Evolutionary conservation across 2,329 filamentous ascomycete species (phyloP).

Genomic region (Massarina eburnea): DNA sequence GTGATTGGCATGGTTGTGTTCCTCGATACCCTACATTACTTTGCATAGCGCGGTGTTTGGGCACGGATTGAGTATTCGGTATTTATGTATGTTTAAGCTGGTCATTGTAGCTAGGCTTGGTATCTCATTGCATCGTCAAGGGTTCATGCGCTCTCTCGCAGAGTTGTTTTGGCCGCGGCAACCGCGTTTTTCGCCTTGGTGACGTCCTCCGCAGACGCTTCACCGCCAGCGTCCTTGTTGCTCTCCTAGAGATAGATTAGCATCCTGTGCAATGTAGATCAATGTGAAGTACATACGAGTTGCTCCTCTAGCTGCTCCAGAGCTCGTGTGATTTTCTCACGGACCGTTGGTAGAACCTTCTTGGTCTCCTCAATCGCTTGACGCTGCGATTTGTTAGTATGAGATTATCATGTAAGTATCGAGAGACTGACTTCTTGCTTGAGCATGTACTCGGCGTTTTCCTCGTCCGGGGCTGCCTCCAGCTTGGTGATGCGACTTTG

Average conservation of each 20-base stretch:
- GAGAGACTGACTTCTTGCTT: constrained; percentile 74
- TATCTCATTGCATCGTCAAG: background rate
- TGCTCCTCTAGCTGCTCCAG: constrained; percentile 73
- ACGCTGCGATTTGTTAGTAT: constrained; percentile 56
- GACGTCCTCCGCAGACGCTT: constrained; percentile 46
- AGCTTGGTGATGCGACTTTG: constrained; percentile 70
- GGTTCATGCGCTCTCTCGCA: constrained; percentile 35
- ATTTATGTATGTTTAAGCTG: constrained; percentile 4
- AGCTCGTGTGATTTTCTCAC: constrained; percentile 70
- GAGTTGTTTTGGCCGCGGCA: constrained; percentile 42
- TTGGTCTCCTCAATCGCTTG: constrained; percentile 85
- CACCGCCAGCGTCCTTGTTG: constrained; percentile 43
- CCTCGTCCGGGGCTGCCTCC: constrained; percentile 62
- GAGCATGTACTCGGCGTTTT: constrained; percentile 75
- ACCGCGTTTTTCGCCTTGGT: constrained; percentile 49
- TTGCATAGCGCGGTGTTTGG: constrained; percentile 41
- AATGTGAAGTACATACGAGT: constrained; percentile 61
- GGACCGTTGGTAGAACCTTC: constrained; percentile 74
- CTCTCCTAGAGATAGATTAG: constrained; percentile 38
- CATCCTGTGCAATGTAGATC: background rate
- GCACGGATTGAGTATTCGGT: constrained; percentile 3
- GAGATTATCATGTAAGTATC: background rate
- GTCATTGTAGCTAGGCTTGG: background rate
- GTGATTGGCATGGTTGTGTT: background rate
- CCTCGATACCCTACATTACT: constrained; percentile 14